These are phyloP conservation scores for Ulota crispa DNA, from an alignment of 225 moss, liverwort and hornwort species.

Conservation along the genomic window DNA sequence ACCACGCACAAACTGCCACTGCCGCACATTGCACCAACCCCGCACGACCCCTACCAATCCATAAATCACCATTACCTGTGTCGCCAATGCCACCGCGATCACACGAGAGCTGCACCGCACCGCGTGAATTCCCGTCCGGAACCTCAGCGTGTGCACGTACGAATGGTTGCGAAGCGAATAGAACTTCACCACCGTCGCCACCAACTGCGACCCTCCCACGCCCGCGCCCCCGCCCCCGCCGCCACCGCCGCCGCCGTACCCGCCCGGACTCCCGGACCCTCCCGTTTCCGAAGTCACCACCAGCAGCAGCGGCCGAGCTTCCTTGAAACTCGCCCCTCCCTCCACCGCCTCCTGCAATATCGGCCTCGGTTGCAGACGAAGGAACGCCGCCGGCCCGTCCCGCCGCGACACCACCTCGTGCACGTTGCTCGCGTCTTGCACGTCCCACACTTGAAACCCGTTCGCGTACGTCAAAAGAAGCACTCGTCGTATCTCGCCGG, in stretches of 20 bases:
- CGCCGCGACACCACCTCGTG: constrained; percentile 89
- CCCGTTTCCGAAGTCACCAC: constrained; percentile 81
- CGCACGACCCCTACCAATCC: too few relatives aligned
- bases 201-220: constrained; percentile 45
- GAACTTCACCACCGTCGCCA: constrained; percentile 83
- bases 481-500: constrained; percentile 80
- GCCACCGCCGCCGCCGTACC: not conserved
- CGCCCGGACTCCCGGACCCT: constrained; percentile 60
- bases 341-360: constrained; percentile 52
- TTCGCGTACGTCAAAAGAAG: constrained; percentile 83
- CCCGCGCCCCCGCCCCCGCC: constrained; percentile 35
- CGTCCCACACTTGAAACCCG: constrained; percentile 98
- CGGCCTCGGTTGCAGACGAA: constrained; percentile 82
- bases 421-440: constrained; percentile 88
- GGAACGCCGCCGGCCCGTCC: constrained; percentile 90
- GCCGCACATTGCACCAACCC: too few relatives aligned
- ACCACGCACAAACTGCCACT: too few relatives aligned
- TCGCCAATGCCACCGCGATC: constrained; percentile 83
- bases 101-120: constrained; percentile 93
- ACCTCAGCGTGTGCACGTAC: constrained; percentile 86
- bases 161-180: constrained; percentile 86
- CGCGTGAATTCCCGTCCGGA: constrained; percentile 84
- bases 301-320: constrained; percentile 67
- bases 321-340: constrained; percentile 58
- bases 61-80: constrained; percentile 52